Evolutionary conservation across 2,329 filamentous ascomycete species (phyloP), one percentile per base, ranked within the genome.

Genomic region (Boeremia lycopersici): DNA sequence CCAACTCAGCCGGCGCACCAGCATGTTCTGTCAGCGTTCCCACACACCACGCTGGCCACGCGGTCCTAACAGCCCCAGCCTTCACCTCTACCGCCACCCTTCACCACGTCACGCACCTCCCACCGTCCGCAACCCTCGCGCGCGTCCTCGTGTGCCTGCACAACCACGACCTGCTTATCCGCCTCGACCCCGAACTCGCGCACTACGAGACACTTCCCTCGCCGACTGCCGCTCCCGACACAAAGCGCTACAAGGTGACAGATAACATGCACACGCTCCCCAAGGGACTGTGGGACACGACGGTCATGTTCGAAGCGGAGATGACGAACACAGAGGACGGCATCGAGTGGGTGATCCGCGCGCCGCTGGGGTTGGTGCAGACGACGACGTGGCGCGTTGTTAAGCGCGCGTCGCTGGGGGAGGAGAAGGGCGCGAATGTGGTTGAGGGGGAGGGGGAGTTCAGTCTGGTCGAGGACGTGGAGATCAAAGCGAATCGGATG

Each of bases 231-330:
- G 46, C 62, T 1, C 61, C 65, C 5, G 30, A 62, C 8, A 67
- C 72, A 7, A 74, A 75, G 49, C 62, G 69, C 34, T 75, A 75
- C 63, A 69, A 70, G 53, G 65, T 75, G 4, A 75, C 72, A 2
- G 72, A 75, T 57, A 61, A 70, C 51, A 73, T 75, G 70, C 70
- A 73, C 45, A 65, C 71, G 2, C 63, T 75, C 3, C 73, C 66
- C 6, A 65, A 65, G 13, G 72, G 73, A 0, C 65, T 75, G 1
- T 75, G 72, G 72, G 71, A 70, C 53, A 67, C 71, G 0, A 74
- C 69, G 0, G 71, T 75, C 1, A 67, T 63, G 4, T 75, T 74
- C 34, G 68, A 73, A 41, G 61, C 65, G 0, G 57, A 69, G 9
- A 73, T 75, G 13, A 75, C 72, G 1, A 59, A 75, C 29, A 65